Conservation (phyloP, 1,139 yeast species). For the Debaryomyces singareniensis region DNA sequence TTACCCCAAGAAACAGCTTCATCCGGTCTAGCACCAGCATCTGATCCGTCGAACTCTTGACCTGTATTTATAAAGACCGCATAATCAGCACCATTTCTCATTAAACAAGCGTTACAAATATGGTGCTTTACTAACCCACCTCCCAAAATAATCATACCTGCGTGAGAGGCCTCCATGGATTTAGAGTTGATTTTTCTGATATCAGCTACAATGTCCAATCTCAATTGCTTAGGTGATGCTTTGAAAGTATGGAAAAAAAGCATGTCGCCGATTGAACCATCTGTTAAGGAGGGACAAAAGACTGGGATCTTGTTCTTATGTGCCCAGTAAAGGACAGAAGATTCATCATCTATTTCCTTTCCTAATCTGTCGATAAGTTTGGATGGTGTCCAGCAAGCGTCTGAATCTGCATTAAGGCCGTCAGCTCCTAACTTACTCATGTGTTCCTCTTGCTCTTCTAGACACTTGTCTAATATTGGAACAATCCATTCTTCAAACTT, state of each 20-base stretch:
- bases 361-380: slow-evolving; percentile 88
- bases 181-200: slow-evolving; percentile 84
- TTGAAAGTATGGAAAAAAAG: slow-evolving; percentile 96
- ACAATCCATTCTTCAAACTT: slow-evolving; percentile 98
- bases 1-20: slow-evolving; percentile 99
- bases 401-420: slow-evolving; percentile 38
- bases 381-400: slow-evolving; percentile 84
- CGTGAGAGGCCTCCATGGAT: slow-evolving; percentile 92
- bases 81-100: slow-evolving; percentile 99
- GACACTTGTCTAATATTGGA: slow-evolving; percentile 79
- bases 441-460: slow-evolving; percentile 80
- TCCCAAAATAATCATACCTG: slow-evolving; percentile 95
- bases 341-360: slow-evolving; percentile 88
- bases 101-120: slow-evolving; percentile 93
- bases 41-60: slow-evolving; percentile 97
- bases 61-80: slow-evolving; percentile 97
- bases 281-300: slow-evolving; percentile 96
- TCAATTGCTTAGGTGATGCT: slow-evolving; percentile 80
- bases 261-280: slow-evolving; percentile 98
- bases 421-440: slow-evolving; percentile 56
- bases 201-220: slow-evolving; percentile 90
- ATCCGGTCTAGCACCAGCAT: slow-evolving; percentile 99
- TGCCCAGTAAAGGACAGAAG: slow-evolving; percentile 96
- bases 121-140: slow-evolving; percentile 97
- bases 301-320: slow-evolving; percentile 93